A percentile compares a stretch with the other conserved stretches of the same genome.
Conservation (phyloP, 2,329 filamentous ascomycete species). For the Claviceps maximensis region DNA sequence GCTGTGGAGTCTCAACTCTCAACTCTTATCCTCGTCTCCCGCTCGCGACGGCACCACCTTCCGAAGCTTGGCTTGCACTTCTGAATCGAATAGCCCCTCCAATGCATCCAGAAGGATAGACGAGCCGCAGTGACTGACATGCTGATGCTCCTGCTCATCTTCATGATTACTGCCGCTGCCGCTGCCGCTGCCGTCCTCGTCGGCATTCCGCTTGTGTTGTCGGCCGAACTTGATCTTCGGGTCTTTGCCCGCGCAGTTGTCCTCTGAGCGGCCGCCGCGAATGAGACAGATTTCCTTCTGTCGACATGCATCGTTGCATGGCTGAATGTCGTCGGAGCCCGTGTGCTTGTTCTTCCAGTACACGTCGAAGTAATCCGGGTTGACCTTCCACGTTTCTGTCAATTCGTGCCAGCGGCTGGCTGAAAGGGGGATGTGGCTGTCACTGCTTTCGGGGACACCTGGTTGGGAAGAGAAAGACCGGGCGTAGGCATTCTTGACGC, state of each 20-base stretch:
- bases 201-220: too few species aligned
- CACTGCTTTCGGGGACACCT: background rate
- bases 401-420: background rate
- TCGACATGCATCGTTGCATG: conserved; percentile 29
- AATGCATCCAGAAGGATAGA: background rate
- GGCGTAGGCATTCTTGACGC: background rate
- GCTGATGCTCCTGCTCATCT: background rate
- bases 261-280: conserved; percentile 35
- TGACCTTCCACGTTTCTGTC: background rate
- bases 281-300: conserved; percentile 35
- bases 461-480: too few species aligned
- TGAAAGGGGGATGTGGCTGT: background rate
- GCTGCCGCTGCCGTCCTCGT: background rate
- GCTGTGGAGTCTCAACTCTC: too few species aligned
- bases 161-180: too few species aligned
- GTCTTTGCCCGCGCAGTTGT: conserved; percentile 29
- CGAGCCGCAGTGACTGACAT: background rate
- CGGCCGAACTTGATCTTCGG: background rate
- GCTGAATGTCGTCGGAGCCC: conserved; percentile 24
- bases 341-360: background rate
- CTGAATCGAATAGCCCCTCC: background rate
- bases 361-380: background rate
- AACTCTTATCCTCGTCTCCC: too few species aligned
- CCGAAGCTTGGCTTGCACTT: background rate
- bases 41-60: background rate